Percentiles rank a stretch among this genome's conserved stretches.
phyloP scores from a whole-genome alignment of 1,284 basidiomycete species.

The Earliella scabrosa region DNA sequence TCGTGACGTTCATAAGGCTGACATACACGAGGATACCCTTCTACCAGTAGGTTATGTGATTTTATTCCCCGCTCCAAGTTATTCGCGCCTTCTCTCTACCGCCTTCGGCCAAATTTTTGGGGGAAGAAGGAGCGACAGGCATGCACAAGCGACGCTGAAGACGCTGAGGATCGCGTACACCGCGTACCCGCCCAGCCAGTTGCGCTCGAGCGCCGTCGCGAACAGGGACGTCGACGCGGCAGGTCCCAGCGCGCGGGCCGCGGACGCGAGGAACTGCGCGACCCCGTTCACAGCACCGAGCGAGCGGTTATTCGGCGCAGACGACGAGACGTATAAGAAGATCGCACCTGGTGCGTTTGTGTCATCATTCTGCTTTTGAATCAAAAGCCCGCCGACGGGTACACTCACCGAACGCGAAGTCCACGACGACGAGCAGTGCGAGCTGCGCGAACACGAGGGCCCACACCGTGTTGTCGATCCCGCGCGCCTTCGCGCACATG shows the following conservation, averaged over 20 bases:
- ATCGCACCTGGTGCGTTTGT: slow-evolving; percentile 32
- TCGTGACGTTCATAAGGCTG: no score
- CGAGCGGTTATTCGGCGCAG: slow-evolving; percentile 62
- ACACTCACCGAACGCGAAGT: slow-evolving; percentile 39
- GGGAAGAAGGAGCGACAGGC: slow-evolving; percentile 26
- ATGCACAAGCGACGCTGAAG: slow-evolving; percentile 19
- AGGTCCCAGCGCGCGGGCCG: slow-evolving; percentile 73
- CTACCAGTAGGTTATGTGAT: no score
- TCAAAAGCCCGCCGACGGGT: no score
- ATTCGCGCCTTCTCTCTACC: not conserved
- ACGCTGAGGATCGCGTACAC: slow-evolving; percentile 37
- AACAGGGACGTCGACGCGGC: slow-evolving; percentile 69
- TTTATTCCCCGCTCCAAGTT: no score
- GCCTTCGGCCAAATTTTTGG: slow-evolving; percentile 23
- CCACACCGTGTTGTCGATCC: slow-evolving; percentile 35
- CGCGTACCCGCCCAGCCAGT: slow-evolving; percentile 37
- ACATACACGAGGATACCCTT: no score
- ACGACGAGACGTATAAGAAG: slow-evolving; percentile 55
- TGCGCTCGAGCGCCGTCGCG: slow-evolving; percentile 62
- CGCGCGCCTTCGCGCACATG: slow-evolving; percentile 31
- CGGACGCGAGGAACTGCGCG: slow-evolving; percentile 42
- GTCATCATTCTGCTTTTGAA: not conserved
- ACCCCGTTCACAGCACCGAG: slow-evolving; percentile 62
- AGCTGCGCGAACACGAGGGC: slow-evolving; percentile 36
- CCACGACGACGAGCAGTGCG: slow-evolving; percentile 32